These are phyloP conservation scores for Chlorella vulgaris DNA, from an alignment of 139 green algal genomes.

Conservation along the genomic window DNA sequence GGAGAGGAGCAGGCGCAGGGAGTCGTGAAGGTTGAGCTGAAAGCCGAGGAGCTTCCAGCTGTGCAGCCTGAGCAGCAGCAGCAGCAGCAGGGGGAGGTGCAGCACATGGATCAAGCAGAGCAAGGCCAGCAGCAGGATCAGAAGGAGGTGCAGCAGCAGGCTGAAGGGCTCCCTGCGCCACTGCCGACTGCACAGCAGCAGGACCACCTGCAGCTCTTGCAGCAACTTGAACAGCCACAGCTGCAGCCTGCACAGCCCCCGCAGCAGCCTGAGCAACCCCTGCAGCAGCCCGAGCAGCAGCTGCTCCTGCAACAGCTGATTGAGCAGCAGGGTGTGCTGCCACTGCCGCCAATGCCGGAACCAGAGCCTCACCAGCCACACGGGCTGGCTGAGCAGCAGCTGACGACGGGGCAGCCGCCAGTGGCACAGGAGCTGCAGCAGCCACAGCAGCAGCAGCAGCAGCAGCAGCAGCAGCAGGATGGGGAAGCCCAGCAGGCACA, in stretches of 20 bases:
- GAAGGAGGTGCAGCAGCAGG: background rate
- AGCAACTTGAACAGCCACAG: background rate
- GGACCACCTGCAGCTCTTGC: background rate
- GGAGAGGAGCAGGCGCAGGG: too few species aligned
- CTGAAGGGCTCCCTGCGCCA: background rate
- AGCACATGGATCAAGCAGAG: too few species aligned
- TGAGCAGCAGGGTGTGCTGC: background rate
- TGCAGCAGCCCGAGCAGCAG: background rate
- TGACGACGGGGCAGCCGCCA: too few species aligned
- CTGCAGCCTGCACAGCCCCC: background rate
- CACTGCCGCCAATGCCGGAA: background rate
- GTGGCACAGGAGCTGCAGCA: too few species aligned
- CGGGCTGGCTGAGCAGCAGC: background rate
- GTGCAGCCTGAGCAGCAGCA: background rate
- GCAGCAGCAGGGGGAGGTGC: too few species aligned
- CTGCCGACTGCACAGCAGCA: background rate
- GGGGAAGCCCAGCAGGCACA: too few species aligned
- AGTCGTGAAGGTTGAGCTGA: too few species aligned
- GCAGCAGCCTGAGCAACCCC: background rate
- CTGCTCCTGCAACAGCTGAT: background rate
- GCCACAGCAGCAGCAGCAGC: background rate
- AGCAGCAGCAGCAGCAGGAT: conserved; percentile 10
- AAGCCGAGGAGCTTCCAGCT: too few species aligned
- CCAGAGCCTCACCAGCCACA: background rate
- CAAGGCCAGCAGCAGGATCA: background rate